Evolutionary conservation across 2,329 filamentous ascomycete genomes (phyloP).

Genomic region (Colletotrichum aenigma): DNA sequence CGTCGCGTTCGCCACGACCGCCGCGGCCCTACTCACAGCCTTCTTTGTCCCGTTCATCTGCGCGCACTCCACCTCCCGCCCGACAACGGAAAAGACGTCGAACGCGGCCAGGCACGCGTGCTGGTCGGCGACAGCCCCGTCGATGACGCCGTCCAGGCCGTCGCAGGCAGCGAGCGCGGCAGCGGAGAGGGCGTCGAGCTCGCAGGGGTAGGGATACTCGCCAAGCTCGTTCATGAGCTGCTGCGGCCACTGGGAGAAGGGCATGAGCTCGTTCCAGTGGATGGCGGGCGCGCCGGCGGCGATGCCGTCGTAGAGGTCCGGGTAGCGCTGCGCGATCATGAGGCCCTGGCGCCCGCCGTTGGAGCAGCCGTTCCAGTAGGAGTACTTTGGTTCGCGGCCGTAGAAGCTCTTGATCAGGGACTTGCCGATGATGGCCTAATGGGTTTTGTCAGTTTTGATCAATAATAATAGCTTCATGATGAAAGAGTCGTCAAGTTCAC

Average conservation of each 20-base stretch:
- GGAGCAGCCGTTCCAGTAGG: slow-evolving; percentile 55
- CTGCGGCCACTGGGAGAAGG: neutral
- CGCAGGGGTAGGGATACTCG: neutral
- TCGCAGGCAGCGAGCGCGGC: slow-evolving; percentile 38
- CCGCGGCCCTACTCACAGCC: neutral
- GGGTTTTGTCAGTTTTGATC: neutral
- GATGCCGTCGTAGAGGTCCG: slow-evolving; percentile 53
- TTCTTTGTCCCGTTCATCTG: neutral
- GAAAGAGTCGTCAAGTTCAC: slow-evolving; percentile 29
- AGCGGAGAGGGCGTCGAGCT: slow-evolving; percentile 32
- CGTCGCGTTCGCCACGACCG: neutral
- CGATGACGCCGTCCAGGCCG: slow-evolving; percentile 23
- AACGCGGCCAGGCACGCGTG: slow-evolving; percentile 24
- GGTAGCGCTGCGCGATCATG: slow-evolving; percentile 49
- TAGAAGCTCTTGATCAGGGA: slow-evolving; percentile 53
- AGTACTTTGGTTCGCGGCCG: slow-evolving; percentile 33
- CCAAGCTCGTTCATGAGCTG: slow-evolving; percentile 1
- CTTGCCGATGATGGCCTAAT: slow-evolving; percentile 48
- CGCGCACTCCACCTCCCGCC: neutral
- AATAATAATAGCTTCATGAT: slow-evolving; percentile 41
- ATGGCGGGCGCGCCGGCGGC: slow-evolving; percentile 17
- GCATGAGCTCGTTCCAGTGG: slow-evolving; percentile 23
- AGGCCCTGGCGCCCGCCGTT: slow-evolving; percentile 56
- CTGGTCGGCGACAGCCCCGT: slow-evolving; percentile 22
- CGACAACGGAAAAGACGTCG: slow-evolving; percentile 22